Conservation (phyloP, 129 eudicot genomes). For the sunflower (Helianthus annuus) region HanXRQr2.0-SUNRISE NC_035434.2:169032849-169033348, state of each 20-base stretch:
- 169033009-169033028: conserved; percentile 89
- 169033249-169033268: conserved; percentile 1
- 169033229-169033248: neutral
- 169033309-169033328: too few relatives aligned
- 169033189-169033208: conserved; percentile 49
- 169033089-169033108: conserved; percentile 93
- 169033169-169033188: conserved; percentile 56
- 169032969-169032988: conserved; percentile 76
- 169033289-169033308: neutral
- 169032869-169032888: neutral
- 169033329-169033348: too few relatives aligned
- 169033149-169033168: conserved; percentile 57
- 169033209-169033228: neutral
- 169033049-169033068: conserved; percentile 65
- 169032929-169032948: neutral
- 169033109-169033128: conserved; percentile 62
- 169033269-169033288: neutral
- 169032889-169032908: neutral
- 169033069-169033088: conserved; percentile 51
- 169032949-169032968: conserved; percentile 60
- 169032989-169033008: conserved; percentile 88
- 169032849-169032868: neutral
- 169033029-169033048: conserved; percentile 74
- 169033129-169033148: conserved; percentile 57
- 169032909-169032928: neutral